Conservation (phyloP, 176 grass and related monocot genomes). For the Chloris gayana region DNA sequence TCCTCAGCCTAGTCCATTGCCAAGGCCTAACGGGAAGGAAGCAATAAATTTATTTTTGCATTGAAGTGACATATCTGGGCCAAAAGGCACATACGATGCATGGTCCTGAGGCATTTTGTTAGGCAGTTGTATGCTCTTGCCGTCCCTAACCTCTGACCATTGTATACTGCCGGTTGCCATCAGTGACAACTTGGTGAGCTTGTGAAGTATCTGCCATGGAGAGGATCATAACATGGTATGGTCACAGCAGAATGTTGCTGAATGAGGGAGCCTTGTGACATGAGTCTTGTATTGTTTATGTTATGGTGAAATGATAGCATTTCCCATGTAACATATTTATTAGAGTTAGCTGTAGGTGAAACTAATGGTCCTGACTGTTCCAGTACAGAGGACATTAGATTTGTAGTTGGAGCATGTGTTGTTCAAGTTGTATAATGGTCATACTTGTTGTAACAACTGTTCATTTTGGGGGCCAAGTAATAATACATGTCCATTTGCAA, state of each 20-base stretch:
- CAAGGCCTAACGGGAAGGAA: conserved; percentile 55
- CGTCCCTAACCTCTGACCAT: conserved; percentile 16
- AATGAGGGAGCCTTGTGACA: conserved; percentile 24
- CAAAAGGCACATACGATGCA: conserved; percentile 14
- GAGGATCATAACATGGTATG: conserved; percentile 4
- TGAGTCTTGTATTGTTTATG: conserved; percentile 34
- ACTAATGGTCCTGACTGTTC: conserved; percentile 42
- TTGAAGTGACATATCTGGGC: not conserved
- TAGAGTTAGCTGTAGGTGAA: conserved; percentile 53
- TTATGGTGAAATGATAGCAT: conserved; percentile 25
- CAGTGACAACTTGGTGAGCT: not conserved
- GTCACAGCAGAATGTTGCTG: not conserved
- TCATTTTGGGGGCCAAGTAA: conserved; percentile 31
- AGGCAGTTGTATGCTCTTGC: not conserved
- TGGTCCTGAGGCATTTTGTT: not conserved
- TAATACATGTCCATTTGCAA: conserved; percentile 34
- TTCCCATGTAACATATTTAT: conserved; percentile 53
- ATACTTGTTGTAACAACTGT: conserved; percentile 36
- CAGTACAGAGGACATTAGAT: conserved; percentile 31
- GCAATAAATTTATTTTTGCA: conserved; percentile 40
- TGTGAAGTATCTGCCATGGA: conserved; percentile 25
- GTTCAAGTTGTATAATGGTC: conserved; percentile 44
- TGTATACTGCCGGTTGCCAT: not conserved
- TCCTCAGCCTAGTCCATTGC: conserved; percentile 45
- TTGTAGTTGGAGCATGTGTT: conserved; percentile 39